Evolutionary conservation across 352 stramenopile genomes (phyloP).

Genomic region (Pythium dissotocum): DNA sequence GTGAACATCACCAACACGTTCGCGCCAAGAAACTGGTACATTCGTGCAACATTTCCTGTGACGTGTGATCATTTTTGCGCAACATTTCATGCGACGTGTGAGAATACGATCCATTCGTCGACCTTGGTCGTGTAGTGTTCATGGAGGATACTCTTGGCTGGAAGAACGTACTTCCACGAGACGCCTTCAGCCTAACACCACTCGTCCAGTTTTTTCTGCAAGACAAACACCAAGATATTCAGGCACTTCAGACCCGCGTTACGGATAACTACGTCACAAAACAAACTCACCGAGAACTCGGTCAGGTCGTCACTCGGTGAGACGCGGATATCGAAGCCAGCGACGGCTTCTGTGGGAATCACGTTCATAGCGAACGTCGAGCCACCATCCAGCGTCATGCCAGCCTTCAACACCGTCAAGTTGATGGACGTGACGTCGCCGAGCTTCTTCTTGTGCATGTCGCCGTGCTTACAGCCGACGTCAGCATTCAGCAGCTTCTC

Average conservation of each 20-base stretch:
- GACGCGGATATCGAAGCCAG: conserved; percentile 95
- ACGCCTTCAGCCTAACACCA: conserved; percentile 90
- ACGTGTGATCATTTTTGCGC: background rate
- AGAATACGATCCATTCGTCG: conserved; percentile 29
- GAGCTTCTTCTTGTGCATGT: conserved; percentile 51
- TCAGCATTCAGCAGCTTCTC: conserved; percentile 74
- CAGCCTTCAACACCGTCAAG: conserved; percentile 92
- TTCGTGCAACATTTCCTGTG: background rate
- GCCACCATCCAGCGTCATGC: conserved; percentile 82
- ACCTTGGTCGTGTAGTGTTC: conserved; percentile 49
- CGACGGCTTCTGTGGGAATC: conserved; percentile 90
- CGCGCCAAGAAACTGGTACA: background rate
- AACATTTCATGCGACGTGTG: conserved; percentile 1
- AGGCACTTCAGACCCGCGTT: too few relatives aligned
- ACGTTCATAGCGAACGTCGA: conserved; percentile 92
- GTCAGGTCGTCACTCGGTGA: conserved; percentile 83
- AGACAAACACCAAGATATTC: background rate
- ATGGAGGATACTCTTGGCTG: conserved; percentile 35
- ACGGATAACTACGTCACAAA: too few relatives aligned
- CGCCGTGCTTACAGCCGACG: conserved; percentile 88
- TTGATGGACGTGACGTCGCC: conserved; percentile 97
- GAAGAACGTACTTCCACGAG: conserved; percentile 68
- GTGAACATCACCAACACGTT: background rate
- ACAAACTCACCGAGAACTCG: conserved; percentile 48
- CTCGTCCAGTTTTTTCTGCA: conserved; percentile 77